A percentile compares a stretch with the other conserved stretches of the same genome.
Conservation (phyloP, 768 basidiomycete genomes). For the Podaxis rugospora region DNA sequence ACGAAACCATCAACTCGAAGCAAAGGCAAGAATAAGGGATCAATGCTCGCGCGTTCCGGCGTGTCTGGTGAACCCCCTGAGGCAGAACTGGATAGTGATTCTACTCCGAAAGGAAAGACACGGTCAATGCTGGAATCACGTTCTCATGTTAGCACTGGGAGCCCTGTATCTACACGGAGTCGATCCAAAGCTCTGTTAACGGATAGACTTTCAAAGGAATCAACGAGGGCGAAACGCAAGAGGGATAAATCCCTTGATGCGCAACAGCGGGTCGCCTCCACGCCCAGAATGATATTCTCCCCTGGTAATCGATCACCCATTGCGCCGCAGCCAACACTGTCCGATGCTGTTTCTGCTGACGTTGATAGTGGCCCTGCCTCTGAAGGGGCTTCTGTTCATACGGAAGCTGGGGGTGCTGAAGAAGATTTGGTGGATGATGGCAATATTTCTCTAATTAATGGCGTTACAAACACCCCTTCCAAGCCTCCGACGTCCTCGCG, state of each 20-base stretch:
- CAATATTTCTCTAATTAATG: not conserved
- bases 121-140: not conserved
- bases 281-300: conserved; percentile 22
- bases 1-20: conserved; percentile 3
- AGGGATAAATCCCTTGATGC: not conserved
- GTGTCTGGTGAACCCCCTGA: not conserved
- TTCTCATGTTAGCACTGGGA: not conserved
- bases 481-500: not conserved
- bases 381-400: not conserved
- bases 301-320: conserved; percentile 10
- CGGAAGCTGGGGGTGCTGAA: not conserved
- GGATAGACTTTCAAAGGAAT: conserved; percentile 7
- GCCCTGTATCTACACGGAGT: conserved; percentile 5
- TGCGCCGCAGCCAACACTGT: not conserved
- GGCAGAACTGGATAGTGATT: not conserved
- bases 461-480: not conserved
- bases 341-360: not conserved
- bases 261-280: not conserved
- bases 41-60: not conserved
- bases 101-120: conserved; percentile 3
- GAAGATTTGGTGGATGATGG: not conserved
- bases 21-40: conserved; percentile 4
- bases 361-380: not conserved
- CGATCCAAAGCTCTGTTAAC: conserved; percentile 1
- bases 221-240: conserved; percentile 1